These are phyloP conservation scores for Baeospora myosura DNA, from an alignment of 1,284 basidiomycete species.

Conservation along the genomic window DNA sequence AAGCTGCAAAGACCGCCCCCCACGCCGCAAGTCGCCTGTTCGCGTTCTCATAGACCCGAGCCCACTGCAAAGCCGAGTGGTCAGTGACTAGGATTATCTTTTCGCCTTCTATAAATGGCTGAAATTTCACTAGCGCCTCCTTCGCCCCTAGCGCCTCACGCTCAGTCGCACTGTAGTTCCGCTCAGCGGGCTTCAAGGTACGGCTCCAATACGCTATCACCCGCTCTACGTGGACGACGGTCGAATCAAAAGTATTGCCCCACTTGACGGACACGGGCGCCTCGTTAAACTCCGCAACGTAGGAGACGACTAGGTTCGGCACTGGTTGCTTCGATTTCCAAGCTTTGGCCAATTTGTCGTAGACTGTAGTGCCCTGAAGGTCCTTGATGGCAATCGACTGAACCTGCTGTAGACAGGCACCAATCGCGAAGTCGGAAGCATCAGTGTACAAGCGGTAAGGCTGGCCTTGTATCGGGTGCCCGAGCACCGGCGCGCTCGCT, in stretches of 20 bases:
- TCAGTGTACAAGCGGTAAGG: constrained; percentile 28
- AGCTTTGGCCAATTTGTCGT: constrained; percentile 20
- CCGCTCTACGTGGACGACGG: neutral
- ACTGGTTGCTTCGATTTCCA: constrained; percentile 8
- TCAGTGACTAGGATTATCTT: neutral
- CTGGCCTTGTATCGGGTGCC: constrained; percentile 1
- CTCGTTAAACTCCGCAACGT: neutral
- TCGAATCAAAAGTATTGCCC: neutral
- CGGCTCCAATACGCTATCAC: neutral
- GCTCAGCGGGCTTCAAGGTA: neutral
- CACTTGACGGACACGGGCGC: neutral
- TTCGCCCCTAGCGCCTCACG: neutral
- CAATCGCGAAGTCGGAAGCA: constrained; percentile 27
- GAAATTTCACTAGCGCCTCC: neutral
- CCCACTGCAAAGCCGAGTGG: neutral
- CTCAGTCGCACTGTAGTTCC: neutral
- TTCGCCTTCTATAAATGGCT: neutral
- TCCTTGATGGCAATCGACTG: constrained; percentile 28
- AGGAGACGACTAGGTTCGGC: too few species aligned
- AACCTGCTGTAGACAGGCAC: constrained; percentile 27
- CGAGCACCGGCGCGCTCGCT: constrained; percentile 3
- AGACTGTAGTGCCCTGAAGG: constrained; percentile 26
- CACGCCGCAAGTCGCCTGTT: neutral
- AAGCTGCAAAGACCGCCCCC: neutral
- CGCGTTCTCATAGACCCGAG: neutral